Conservation (phyloP, 2,329 filamentous ascomycete genomes). For the Aspergillus costaricaensis region DNA sequence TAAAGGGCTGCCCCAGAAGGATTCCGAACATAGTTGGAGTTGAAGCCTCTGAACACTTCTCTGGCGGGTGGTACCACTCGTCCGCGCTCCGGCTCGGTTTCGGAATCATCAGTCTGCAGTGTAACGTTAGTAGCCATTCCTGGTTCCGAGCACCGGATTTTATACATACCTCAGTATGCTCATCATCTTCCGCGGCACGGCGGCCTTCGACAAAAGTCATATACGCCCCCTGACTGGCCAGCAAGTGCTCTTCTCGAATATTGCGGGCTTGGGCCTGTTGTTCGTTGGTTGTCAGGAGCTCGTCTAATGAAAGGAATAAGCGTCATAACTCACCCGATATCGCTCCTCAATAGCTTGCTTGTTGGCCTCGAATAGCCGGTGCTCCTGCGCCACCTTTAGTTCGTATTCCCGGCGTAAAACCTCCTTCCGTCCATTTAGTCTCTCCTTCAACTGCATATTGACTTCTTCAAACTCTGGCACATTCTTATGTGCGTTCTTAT, state of each 20-base stretch:
- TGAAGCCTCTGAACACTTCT: slow-evolving; percentile 37
- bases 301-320: background rate
- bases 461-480: slow-evolving; percentile 43
- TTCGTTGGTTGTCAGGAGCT: background rate
- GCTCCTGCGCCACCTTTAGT: slow-evolving; percentile 32
- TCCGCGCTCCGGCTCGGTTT: slow-evolving; percentile 32
- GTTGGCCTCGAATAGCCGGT: slow-evolving; percentile 33
- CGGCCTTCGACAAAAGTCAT: slow-evolving; percentile 43
- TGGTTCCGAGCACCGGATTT: background rate
- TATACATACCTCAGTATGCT: slow-evolving; percentile 41
- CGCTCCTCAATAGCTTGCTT: slow-evolving; percentile 36
- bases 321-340: slow-evolving; percentile 30
- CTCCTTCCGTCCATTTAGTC: slow-evolving; percentile 31
- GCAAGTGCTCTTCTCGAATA: slow-evolving; percentile 41
- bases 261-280: slow-evolving; percentile 18
- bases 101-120: slow-evolving; percentile 33
- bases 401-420: slow-evolving; percentile 37
- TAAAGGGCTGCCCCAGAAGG: slow-evolving; percentile 38
- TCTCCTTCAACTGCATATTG: slow-evolving; percentile 32
- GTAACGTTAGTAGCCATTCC: slow-evolving; percentile 16
- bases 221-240: slow-evolving; percentile 43
- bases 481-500: slow-evolving; percentile 44
- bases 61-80: slow-evolving; percentile 25
- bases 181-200: slow-evolving; percentile 43
- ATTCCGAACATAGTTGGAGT: slow-evolving; percentile 37